Conservation (phyloP, 2,329 filamentous ascomycete genomes). For the Ophiobolus disseminans region DNA sequence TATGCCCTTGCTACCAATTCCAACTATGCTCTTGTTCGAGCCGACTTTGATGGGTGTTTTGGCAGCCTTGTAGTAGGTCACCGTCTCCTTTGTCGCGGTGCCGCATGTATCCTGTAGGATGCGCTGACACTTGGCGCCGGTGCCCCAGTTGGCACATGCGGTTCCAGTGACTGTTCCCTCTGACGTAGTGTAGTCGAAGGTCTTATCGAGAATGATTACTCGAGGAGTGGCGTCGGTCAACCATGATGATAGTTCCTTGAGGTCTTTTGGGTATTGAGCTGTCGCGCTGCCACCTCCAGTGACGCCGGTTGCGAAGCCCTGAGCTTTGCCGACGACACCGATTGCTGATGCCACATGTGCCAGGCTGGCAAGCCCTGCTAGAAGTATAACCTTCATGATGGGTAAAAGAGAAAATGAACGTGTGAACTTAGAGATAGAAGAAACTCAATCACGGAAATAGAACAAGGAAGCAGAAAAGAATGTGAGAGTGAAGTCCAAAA, state of each 20-base stretch:
- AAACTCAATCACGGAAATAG: too few species aligned
- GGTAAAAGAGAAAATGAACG: too few species aligned
- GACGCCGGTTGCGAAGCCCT: constrained; percentile 9
- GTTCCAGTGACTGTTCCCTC: constrained; percentile 26
- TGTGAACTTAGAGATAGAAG: too few species aligned
- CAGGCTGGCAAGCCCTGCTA: not conserved
- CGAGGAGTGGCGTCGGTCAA: constrained; percentile 41
- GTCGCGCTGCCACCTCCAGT: constrained; percentile 22
- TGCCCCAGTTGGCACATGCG: constrained; percentile 26
- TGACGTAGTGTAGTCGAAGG: constrained; percentile 29
- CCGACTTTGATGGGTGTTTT: constrained; percentile 36
- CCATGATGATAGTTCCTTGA: constrained; percentile 26
- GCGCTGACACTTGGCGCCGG: constrained; percentile 13
- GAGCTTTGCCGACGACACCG: constrained; percentile 8
- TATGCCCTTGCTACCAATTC: constrained; percentile 47
- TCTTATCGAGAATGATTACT: constrained; percentile 46
- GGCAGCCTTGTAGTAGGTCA: constrained; percentile 43
- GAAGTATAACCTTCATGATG: not conserved
- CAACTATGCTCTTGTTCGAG: constrained; percentile 52
- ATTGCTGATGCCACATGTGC: not conserved
- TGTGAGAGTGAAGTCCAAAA: too few species aligned
- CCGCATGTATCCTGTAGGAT: constrained; percentile 1
- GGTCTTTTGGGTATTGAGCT: constrained; percentile 14
- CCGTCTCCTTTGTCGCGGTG: constrained; percentile 10
- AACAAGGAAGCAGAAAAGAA: too few species aligned